Evolutionary conservation across 768 basidiomycete species (phyloP).

Genomic region (Rhizopogon sp.): DNA sequence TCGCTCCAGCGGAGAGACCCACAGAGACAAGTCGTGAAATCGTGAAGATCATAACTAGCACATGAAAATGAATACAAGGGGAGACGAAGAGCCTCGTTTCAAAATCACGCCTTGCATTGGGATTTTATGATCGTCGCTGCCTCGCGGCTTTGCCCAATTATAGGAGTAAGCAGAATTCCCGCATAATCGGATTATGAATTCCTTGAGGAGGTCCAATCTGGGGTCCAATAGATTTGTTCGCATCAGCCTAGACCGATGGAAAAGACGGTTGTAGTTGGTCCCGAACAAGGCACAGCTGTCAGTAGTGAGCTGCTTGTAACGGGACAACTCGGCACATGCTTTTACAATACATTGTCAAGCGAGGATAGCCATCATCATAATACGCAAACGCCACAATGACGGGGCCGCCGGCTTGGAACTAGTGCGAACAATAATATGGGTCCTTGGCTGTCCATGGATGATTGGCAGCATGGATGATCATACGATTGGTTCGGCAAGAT

Average conservation of each 20-base stretch:
- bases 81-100: neutral
- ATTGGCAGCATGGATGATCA: neutral
- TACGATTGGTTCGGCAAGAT: neutral
- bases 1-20: neutral
- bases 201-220: neutral
- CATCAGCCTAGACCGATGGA: neutral
- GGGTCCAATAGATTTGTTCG: neutral
- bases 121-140: neutral
- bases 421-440: neutral
- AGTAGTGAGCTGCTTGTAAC: neutral
- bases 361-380: too few species aligned
- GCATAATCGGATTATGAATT: neutral
- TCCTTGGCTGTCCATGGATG: neutral
- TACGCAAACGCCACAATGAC: neutral
- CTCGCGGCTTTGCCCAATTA: neutral
- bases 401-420: neutral
- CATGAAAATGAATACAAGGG: neutral
- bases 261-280: neutral
- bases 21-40: slow-evolving; percentile 3
- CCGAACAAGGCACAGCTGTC: neutral
- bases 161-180: neutral
- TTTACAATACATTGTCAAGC: neutral
- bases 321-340: too few species aligned
- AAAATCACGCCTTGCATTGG: neutral
- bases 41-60: slow-evolving; percentile 7